Conservation (phyloP, 2,329 filamentous ascomycete genomes). For the Monosporascus sp. region DNA sequence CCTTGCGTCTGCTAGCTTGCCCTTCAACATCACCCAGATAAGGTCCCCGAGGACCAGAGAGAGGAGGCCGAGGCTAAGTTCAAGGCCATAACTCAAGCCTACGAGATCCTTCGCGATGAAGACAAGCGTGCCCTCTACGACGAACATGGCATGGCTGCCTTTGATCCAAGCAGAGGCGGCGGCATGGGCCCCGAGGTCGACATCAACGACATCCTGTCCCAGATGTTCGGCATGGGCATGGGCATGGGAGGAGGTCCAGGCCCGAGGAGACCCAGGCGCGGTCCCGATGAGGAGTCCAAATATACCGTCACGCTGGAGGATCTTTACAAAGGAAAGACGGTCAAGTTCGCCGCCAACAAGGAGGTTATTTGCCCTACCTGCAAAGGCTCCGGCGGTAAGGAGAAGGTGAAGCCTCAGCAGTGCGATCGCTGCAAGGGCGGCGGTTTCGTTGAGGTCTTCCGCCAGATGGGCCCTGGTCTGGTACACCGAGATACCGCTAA, state of each 20-base stretch:
- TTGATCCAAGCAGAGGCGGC: slow-evolving; percentile 70
- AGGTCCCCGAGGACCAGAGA: slow-evolving; percentile 81
- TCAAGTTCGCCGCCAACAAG: slow-evolving; percentile 93
- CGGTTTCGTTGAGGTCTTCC: slow-evolving; percentile 71
- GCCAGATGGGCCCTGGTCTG: slow-evolving; percentile 81
- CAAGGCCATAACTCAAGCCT: slow-evolving; percentile 89
- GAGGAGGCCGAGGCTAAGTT: slow-evolving; percentile 85
- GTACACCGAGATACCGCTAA: slow-evolving; percentile 74
- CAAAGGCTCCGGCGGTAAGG: slow-evolving; percentile 85
- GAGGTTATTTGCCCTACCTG: slow-evolving; percentile 84
- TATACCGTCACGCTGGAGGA: slow-evolving; percentile 92
- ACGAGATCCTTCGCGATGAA: slow-evolving; percentile 96
- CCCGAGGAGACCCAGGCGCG: slow-evolving; percentile 61
- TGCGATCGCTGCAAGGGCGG: slow-evolving; percentile 82
- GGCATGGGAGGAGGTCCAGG: slow-evolving; percentile 31
- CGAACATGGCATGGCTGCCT: slow-evolving; percentile 90
- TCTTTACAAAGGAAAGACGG: slow-evolving; percentile 97
- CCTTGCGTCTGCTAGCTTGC: slow-evolving; percentile 59
- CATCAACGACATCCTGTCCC: slow-evolving; percentile 84
- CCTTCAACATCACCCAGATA: slow-evolving; percentile 87
- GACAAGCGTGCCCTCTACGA: slow-evolving; percentile 91
- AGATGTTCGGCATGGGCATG: slow-evolving; percentile 83
- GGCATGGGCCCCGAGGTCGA: slow-evolving; percentile 67
- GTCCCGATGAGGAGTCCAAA: slow-evolving; percentile 80
- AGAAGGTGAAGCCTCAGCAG: slow-evolving; percentile 77